phyloP scores from a whole-genome alignment of 257 asterid species.

The Solanum appendiculatum region DNA sequence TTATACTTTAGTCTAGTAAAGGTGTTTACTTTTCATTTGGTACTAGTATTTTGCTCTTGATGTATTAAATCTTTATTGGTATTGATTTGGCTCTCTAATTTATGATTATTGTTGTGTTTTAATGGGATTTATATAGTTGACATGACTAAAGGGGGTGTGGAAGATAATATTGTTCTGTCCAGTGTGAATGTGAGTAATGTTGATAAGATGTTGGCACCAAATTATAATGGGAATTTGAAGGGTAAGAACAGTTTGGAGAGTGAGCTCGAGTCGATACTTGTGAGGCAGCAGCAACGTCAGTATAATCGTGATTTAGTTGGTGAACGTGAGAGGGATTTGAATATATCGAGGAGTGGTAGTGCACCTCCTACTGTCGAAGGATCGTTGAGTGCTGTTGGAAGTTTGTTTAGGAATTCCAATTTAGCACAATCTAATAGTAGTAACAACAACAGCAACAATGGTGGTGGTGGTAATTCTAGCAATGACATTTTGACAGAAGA shows the following conservation, averaged over 20 bases:
- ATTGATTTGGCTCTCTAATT: not conserved
- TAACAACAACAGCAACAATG: not conserved
- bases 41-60: not conserved
- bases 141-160: constrained; percentile 5
- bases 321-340: constrained; percentile 42
- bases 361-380: constrained; percentile 87
- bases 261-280: constrained; percentile 50
- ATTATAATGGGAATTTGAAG: constrained; percentile 34
- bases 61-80: not conserved
- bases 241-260: constrained; percentile 30
- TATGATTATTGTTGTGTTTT: not conserved
- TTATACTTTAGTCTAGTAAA: not conserved
- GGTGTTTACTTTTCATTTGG: not conserved
- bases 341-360: constrained; percentile 63
- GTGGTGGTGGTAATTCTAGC: not conserved
- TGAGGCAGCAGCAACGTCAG: constrained; percentile 27
- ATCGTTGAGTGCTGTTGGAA: constrained; percentile 43
- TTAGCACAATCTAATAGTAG: constrained; percentile 7
- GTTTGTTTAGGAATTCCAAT: constrained; percentile 33
- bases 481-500: constrained; percentile 41
- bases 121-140: not conserved
- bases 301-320: constrained; percentile 25
- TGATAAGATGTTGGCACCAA: constrained; percentile 28
- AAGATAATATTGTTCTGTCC: constrained; percentile 2
- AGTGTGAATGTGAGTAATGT: constrained; percentile 5